Base-by-base conservation (phyloP, 1,139 yeast species). In the Ogataea hybrid region DNA sequence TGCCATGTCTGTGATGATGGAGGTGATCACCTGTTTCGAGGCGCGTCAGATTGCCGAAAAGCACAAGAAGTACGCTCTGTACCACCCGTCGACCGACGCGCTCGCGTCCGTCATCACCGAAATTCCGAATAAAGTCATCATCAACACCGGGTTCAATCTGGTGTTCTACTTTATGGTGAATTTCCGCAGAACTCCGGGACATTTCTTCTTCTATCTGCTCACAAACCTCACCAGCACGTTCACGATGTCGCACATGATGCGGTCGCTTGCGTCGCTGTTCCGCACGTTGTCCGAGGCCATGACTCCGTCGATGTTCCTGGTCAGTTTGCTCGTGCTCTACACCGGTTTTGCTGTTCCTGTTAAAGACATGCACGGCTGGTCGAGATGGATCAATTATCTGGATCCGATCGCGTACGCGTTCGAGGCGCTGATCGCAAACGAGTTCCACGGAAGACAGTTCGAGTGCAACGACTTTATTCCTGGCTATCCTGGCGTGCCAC, bases 261-360 rank as follows among this genome's bases (percentile, higher is more conserved):
- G 81, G 57, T 65, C 76, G 37, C 68, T 81, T 54, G 84, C 84
- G 34, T 72, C 84, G 22, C 57, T 73, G 34, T 71, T 81, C 25
- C 75, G 70, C 32, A 69, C 77, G 35, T 68, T 78, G 45, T 71
- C 77, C n/a, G 70, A 74, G 44, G 87, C 87, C 14, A 76, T 78
- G 66, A 76, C 84, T 25, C 67, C 81, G 36, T 83, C 84, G 44
- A 79, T 84, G 49, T 61, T 79, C 37, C 67, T 71, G 51, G 70
- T 79, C 45, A 60, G 77, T 50, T 70, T 74, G 44, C 64, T 80
- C 58, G 68, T 73, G 15, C 72, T 83, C 59, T 84, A 73, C 63
- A 77, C 88, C 14, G 94, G 94, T 43, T 85, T 84, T 63, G 79
- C 80, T 30, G 71, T 84, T 49, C 92, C 92, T 22, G 72, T 74